These are phyloP conservation scores for Biscogniauxia sp. DNA, from an alignment of 2,329 filamentous ascomycete species.

Conservation along the genomic window DNA sequence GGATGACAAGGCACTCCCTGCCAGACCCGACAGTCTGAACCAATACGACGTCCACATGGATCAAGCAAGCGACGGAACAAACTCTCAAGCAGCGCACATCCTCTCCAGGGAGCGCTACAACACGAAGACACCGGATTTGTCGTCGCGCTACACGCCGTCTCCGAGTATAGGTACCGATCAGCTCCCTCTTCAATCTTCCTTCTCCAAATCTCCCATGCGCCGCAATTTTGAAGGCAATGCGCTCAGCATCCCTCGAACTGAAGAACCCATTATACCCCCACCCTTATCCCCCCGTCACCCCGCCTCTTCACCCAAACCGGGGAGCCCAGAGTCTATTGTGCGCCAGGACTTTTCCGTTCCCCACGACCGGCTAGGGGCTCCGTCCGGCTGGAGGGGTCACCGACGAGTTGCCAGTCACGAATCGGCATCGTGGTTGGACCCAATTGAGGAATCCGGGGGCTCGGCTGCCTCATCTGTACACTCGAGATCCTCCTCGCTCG, in stretches of 20 bases:
- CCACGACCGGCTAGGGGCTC: slow-evolving; percentile 3
- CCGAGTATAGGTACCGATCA: slow-evolving; percentile 23
- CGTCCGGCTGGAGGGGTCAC: slow-evolving; percentile 35
- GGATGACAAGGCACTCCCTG: slow-evolving; percentile 75
- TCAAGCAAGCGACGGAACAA: slow-evolving; percentile 33
- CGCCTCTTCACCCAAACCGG: slow-evolving; percentile 42
- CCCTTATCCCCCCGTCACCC: slow-evolving; percentile 67
- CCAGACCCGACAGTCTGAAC: slow-evolving; percentile 62
- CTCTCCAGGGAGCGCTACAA: slow-evolving; percentile 20
- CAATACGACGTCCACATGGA: slow-evolving; percentile 40
- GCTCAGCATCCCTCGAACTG: slow-evolving; percentile 46
- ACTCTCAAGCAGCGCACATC: slow-evolving; percentile 40
- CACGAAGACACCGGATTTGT: slow-evolving; percentile 21
- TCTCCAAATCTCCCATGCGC: slow-evolving; percentile 49
- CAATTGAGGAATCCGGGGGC: slow-evolving; percentile 83
- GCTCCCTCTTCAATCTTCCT: slow-evolving; percentile 50
- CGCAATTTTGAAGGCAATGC: slow-evolving; percentile 34
- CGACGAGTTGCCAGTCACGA: slow-evolving; percentile 67
- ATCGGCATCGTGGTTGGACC: slow-evolving; percentile 90
- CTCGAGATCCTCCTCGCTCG: slow-evolving; percentile 71
- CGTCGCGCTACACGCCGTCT: slow-evolving; percentile 25
- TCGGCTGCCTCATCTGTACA: slow-evolving; percentile 78
- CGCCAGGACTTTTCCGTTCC: slow-evolving; percentile 37
- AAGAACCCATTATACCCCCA: slow-evolving; percentile 65
- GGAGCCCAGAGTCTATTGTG: slow-evolving; percentile 34